Conservation (phyloP, 2,329 filamentous ascomycete genomes). For the Paracoccidioides lutzii region DNA sequence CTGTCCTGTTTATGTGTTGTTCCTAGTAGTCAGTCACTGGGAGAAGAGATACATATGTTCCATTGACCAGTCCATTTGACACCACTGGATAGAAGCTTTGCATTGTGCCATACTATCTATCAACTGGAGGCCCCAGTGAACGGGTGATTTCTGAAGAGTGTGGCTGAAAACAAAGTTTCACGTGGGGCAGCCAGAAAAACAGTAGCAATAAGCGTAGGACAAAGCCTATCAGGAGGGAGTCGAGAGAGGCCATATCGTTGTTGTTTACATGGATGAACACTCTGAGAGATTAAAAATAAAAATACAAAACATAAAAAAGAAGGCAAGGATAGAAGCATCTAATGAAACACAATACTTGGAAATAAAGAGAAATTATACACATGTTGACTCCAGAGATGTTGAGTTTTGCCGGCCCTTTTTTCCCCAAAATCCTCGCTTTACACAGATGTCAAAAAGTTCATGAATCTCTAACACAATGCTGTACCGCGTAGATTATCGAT, state of each 20-base stretch:
- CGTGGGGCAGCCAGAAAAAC: background rate
- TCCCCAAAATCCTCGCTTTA: conserved; percentile 4
- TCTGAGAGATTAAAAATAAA: conserved; percentile 1
- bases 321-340: background rate
- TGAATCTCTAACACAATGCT: background rate
- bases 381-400: conserved; percentile 4
- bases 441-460: conserved; percentile 3
- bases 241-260: conserved; percentile 1
- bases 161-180: background rate
- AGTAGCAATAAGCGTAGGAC: background rate
- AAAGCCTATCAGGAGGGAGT: conserved; percentile 6
- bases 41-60: too few relatives aligned
- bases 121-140: background rate
- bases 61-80: too few relatives aligned
- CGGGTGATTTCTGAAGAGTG: background rate
- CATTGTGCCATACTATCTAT: too few relatives aligned
- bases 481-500: conserved; percentile 4
- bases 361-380: conserved; percentile 1
- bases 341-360: background rate
- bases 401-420: conserved; percentile 3
- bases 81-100: too few relatives aligned
- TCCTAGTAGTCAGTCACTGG: too few relatives aligned
- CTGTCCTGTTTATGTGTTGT: too few relatives aligned
- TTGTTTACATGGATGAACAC: background rate
- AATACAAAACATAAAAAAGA: conserved; percentile 2